Evolutionary conservation across 1,139 yeast genomes (phyloP), one percentile per base, ranked within the genome.

Genomic region (Geotrichum candidum): DNA sequence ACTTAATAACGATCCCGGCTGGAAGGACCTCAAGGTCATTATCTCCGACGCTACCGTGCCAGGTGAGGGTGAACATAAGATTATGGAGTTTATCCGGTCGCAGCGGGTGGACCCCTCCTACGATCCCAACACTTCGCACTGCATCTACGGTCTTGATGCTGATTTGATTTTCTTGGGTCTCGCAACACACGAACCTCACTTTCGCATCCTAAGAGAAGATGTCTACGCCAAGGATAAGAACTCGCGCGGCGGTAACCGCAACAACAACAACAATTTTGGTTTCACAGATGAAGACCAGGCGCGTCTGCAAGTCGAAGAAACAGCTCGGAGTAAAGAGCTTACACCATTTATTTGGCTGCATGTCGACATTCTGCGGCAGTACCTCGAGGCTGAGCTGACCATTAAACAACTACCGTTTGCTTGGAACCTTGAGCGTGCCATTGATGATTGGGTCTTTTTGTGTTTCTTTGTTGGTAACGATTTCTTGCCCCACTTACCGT

Each of bases 401-500:
- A 84, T 88, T 35, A 90, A 92, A 1, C 80, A 86, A 55, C 73
- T 87, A 38, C 82, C 90, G 0, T 87, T 89, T 69, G 82, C 85
- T 22, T 91, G 88, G 75, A 97, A 94, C 72, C 76, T 91, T 64
- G 99, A 95, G 76, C 81, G 99, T 63, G 97, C 98, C 2, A 87
- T 95, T 65, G 99, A 95, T 73, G 99, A 95, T 76, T 95, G 99
- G 99, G 92, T 95, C 22, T 95, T 95, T 68, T 88, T 95, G 92
- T 94, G 98, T 81, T 95, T 95, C 78, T 95, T 95, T 73, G 96
- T 94, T 63, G 99, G 99, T 74, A 95, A 95, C 73, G 99, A 95
- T 84, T 95, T 95, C 80, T 80, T 95, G 71, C 99, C 99, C 1
- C 99, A 94, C 76, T 78, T 95, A 67, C 99, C 99, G 6, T 86